Conservation (phyloP, 2,329 filamentous ascomycete genomes). For the Penicillium nordicum region DNA sequence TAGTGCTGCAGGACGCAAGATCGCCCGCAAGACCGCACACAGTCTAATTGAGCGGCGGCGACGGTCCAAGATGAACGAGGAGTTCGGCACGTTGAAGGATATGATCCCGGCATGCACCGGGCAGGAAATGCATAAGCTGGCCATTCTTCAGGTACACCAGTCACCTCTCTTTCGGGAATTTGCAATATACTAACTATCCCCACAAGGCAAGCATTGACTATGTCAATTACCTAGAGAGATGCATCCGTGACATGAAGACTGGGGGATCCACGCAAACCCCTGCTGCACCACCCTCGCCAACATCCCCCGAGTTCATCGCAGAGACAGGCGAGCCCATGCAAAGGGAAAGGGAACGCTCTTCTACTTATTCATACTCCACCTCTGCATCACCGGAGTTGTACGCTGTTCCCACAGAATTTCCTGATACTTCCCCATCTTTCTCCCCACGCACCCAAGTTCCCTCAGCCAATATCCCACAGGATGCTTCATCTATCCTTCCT, state of each 20-base stretch:
- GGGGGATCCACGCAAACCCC: constrained; percentile 27
- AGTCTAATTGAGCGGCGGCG: constrained; percentile 87
- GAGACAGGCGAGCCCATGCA: constrained; percentile 16
- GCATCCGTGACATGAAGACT: constrained; percentile 73
- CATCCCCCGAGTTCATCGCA: constrained; percentile 34
- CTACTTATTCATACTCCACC: constrained; percentile 30
- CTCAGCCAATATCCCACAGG: constrained; percentile 18
- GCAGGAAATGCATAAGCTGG: constrained; percentile 94
- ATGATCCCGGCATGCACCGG: constrained; percentile 96
- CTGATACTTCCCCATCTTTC: constrained; percentile 33
- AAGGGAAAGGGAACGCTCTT: constrained; percentile 11
- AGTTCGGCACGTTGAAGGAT: constrained; percentile 86
- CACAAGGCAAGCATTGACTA: constrained; percentile 94
- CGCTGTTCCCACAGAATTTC: constrained; percentile 20
- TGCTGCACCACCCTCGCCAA: constrained; percentile 33
- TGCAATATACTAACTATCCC: constrained; percentile 2
- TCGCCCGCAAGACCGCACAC: constrained; percentile 92
- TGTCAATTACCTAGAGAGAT: constrained; percentile 87
- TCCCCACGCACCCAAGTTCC: constrained; percentile 31
- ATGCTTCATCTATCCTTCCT: constrained; percentile 34
- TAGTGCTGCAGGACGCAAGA: constrained; percentile 87
- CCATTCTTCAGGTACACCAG: constrained; percentile 76
- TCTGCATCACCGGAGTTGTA: constrained; percentile 37
- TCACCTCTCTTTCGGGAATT: constrained; percentile 3
- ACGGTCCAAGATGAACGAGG: constrained; percentile 97